phyloP scores from a whole-genome alignment of 1,284 basidiomycete genomes.

The Ganoderma lucidum region DNA sequence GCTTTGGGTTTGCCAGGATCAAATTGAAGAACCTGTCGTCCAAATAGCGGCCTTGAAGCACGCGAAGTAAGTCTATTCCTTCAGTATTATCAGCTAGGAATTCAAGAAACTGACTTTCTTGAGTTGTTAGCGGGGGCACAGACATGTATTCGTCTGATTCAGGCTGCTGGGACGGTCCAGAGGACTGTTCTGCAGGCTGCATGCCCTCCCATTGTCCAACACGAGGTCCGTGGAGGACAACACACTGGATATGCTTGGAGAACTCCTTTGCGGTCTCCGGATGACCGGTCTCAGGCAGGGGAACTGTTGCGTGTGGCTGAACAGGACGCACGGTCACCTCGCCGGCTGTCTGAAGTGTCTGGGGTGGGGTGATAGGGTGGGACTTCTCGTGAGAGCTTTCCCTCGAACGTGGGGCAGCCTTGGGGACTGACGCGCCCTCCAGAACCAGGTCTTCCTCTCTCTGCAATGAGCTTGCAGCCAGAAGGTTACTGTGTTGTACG shows the following conservation, averaged over 20 bases:
- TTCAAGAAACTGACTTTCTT: slow-evolving; percentile 6
- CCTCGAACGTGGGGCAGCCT: not conserved
- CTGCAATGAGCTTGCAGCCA: not conserved
- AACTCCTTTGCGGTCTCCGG: slow-evolving; percentile 24
- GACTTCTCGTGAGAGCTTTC: not conserved
- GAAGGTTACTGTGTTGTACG: not conserved
- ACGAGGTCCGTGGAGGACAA: slow-evolving; percentile 17
- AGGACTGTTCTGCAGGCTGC: not conserved
- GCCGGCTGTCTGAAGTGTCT: not conserved
- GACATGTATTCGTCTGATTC: not conserved
- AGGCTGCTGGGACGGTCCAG: not conserved
- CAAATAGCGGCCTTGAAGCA: slow-evolving; percentile 9
- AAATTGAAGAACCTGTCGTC: slow-evolving; percentile 23
- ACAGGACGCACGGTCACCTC: not conserved
- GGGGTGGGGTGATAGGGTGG: not conserved
- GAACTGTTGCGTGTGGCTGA: not conserved
- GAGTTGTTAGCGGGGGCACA: not conserved
- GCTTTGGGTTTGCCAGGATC: not conserved
- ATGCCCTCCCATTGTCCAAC: not conserved
- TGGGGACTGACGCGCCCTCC: not conserved
- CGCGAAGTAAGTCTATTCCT: not conserved
- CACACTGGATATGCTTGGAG: slow-evolving; percentile 18
- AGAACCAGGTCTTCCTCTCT: not conserved
- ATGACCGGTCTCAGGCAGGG: slow-evolving; percentile 17
- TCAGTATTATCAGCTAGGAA: slow-evolving; percentile 7